These are phyloP conservation scores for Boletus rubropictus DNA, from an alignment of 768 basidiomycete genomes.

Conservation along the genomic window DNA sequence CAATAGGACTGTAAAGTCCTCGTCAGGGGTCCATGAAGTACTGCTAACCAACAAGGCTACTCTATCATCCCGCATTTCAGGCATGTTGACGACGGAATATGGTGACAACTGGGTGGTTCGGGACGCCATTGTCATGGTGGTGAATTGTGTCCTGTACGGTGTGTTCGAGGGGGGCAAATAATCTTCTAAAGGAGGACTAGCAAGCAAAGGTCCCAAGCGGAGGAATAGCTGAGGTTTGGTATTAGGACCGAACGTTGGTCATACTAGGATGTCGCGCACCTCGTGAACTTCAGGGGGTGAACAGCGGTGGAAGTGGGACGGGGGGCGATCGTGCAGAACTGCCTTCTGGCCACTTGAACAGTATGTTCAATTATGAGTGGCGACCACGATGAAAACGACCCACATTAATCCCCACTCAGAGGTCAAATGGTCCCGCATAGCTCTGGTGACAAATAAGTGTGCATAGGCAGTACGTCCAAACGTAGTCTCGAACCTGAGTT, in stretches of 20 bases:
- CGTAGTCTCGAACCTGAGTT: slow-evolving; percentile 67
- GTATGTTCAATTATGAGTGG: slow-evolving; percentile 4
- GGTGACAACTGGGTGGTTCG: slow-evolving; percentile 19
- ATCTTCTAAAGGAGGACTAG: slow-evolving; percentile 32
- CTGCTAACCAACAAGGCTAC: slow-evolving; percentile 86
- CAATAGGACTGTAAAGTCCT: slow-evolving; percentile 85
- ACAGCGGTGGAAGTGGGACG: slow-evolving; percentile 71
- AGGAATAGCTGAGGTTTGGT: slow-evolving; percentile 41
- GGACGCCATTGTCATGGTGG: slow-evolving; percentile 32
- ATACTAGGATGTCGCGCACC: slow-evolving; percentile 35
- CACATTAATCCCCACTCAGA: slow-evolving; percentile 75
- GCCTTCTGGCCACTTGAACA: slow-evolving; percentile 62
- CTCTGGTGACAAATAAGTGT: slow-evolving; percentile 88
- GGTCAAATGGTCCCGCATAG: slow-evolving; percentile 71
- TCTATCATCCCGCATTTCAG: slow-evolving; percentile 59
- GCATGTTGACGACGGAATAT: slow-evolving; percentile 28
- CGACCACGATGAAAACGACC: slow-evolving; percentile 25
- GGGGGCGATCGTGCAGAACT: slow-evolving; percentile 88
- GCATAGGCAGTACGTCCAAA: slow-evolving; percentile 83
- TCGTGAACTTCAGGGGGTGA: slow-evolving; percentile 71
- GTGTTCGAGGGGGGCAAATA: slow-evolving; percentile 50
- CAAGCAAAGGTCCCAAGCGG: slow-evolving; percentile 39
- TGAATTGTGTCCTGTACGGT: slow-evolving; percentile 62
- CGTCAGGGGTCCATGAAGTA: slow-evolving; percentile 97
- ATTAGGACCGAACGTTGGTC: slow-evolving; percentile 1